Evolutionary conservation across 2,329 filamentous ascomycete genomes (phyloP).

Genomic region (Penicillium hesseltinei): DNA sequence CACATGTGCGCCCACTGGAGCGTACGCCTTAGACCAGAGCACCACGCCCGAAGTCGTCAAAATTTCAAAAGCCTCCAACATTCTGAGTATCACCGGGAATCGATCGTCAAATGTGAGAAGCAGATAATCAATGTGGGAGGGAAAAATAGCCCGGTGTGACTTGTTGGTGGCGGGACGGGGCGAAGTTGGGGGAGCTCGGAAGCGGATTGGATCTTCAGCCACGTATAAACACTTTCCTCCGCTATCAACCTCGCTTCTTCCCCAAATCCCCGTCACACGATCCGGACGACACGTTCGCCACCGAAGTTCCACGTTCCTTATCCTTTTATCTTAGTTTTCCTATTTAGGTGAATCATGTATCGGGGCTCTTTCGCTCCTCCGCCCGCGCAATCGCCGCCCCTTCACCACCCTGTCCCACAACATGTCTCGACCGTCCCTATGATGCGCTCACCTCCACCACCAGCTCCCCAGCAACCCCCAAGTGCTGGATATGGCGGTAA

Average conservation of each 20-base stretch:
- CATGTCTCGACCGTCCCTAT: conserved; percentile 98
- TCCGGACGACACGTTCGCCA: conserved; percentile 7
- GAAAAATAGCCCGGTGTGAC: conserved; percentile 23
- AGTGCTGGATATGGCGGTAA: conserved; percentile 49
- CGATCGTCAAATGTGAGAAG: neutral
- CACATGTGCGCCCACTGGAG: conserved; percentile 73
- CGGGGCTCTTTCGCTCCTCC: conserved; percentile 75
- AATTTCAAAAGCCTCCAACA: conserved; percentile 97
- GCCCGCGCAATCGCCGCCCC: conserved; percentile 75
- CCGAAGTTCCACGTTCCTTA: conserved; percentile 4
- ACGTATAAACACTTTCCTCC: conserved; percentile 33
- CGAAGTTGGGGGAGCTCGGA: conserved; percentile 23
- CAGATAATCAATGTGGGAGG: conserved; percentile 14
- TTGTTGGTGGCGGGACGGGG: conserved; percentile 25
- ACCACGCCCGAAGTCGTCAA: conserved; percentile 94
- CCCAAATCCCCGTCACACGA: conserved; percentile 7
- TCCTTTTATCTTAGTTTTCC: conserved; percentile 9
- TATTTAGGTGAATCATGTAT: conserved; percentile 63
- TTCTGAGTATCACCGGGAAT: conserved; percentile 39
- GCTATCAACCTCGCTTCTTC: conserved; percentile 10
- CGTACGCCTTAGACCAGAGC: conserved; percentile 88
- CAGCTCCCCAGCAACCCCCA: conserved; percentile 69
- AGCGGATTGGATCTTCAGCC: conserved; percentile 32
- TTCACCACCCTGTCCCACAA: conserved; percentile 96
- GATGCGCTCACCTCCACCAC: conserved; percentile 86